Percentiles rank a stretch among this genome's conserved stretches.
These are phyloP conservation scores for Dictyostelium discoideum DNA, from an alignment of 78 protist species.

Conservation along the genomic window DNA sequence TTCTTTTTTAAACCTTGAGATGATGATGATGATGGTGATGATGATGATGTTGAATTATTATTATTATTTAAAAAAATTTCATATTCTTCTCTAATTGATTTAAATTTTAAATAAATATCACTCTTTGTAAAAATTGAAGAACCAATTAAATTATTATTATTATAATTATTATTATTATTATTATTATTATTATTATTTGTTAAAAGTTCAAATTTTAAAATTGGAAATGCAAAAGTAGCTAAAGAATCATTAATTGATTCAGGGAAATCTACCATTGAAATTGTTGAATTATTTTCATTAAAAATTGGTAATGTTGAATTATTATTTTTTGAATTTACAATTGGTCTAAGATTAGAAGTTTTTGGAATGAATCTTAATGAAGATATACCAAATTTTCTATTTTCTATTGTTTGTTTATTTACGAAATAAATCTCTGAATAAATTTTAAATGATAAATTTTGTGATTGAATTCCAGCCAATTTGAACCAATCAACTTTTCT, in stretches of 20 bases:
- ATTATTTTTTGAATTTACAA: not conserved
- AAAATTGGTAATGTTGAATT: not conserved
- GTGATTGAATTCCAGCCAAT: not conserved
- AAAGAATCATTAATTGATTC: slow-evolving; percentile 6
- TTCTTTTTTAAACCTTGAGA: no score
- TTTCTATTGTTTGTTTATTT: not conserved
- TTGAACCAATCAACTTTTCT: not conserved
- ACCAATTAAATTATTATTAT: not conserved
- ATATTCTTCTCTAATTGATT: not conserved
- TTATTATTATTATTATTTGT: not conserved
- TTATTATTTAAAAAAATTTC: not conserved
- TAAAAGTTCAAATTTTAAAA: slow-evolving; percentile 15
- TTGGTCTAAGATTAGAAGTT: not conserved
- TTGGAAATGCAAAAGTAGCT: not conserved
- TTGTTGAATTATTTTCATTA: not conserved
- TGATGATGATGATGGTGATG: no score
- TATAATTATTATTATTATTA: not conserved
- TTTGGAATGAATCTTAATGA: slow-evolving; percentile 19
- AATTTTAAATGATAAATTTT: not conserved
- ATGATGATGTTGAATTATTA: no score
- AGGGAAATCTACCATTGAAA: not conserved
- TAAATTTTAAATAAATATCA: not conserved
- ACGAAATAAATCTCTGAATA: not conserved
- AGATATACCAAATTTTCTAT: not conserved
- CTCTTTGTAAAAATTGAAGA: not conserved